Base-by-base conservation (phyloP, 305 asterid species). In the Fraxinus xanthoxyloides region DNA sequence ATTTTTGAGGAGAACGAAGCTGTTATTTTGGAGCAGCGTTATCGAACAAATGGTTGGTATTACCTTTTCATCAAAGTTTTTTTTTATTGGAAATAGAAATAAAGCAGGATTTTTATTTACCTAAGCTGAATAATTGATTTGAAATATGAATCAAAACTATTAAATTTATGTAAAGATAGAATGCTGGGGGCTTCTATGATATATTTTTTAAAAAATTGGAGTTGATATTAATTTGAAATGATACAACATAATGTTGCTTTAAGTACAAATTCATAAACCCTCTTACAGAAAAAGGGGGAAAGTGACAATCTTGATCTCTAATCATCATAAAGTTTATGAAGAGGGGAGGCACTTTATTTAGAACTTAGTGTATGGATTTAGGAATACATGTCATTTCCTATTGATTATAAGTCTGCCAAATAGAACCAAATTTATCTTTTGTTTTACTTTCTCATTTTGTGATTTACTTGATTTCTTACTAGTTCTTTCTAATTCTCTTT, bases 31-130 rank as follows among this genome's bases (percentile, higher is more conserved):
- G 98, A 94, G 91, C 94, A 92, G 89, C 95, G 98, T 5, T 94
- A 96, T 84, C 90, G 97, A 21, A 93, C 93, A 76, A 92, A 90
- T 85, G 98, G 99, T 95, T 76, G 48, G 96, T 84, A 31, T 56
- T 85, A 51, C 84, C 48, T 83, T 80, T 79, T 78, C 48, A 5
- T 69, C 10, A 6, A 54, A 54, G 24, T 54, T 54, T 54, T 54
- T 54, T 51, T 54, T 13, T 2, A 69, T 15, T 30, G 40, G 75
- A 70, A 70, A 19, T 75, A 75, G 26, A 70, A 70, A 19, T 75
- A 75, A 75, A 54, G 12, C 69, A 30, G 73, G 28, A 30, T 65
- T 65, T 26, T 65, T 67, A 30, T 67, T 70, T 15, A 5, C 26
- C 40, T 70, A 13, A 28, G 36, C 35, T 69, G 75, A 65, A 23